Evolutionary conservation across 441 rosid genomes (phyloP).

Genomic region (Syzygium malaccense): DNA sequence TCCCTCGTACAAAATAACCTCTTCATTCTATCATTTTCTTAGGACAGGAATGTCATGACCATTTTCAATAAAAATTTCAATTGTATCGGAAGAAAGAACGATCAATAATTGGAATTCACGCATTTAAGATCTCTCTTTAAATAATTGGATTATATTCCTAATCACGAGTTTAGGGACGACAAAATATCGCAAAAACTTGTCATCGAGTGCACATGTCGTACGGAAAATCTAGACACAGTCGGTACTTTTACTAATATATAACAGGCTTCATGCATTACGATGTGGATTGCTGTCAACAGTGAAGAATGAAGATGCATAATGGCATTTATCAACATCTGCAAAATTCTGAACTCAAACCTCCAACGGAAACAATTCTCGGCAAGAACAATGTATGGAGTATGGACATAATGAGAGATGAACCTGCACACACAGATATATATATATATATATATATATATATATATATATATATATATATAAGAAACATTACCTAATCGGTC

Average conservation of each 20-base stretch:
- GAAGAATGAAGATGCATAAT: background rate
- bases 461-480: too few species aligned
- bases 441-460: too few species aligned
- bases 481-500: too few species aligned
- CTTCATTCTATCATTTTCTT: background rate
- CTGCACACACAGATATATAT: too few species aligned
- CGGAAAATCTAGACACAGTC: background rate
- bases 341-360: background rate
- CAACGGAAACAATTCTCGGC: background rate
- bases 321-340: background rate
- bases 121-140: background rate
- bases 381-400: background rate
- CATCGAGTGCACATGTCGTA: background rate
- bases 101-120: background rate
- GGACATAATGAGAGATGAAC: too few species aligned
- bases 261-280: background rate
- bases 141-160: background rate
- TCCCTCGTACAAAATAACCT: background rate
- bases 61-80: background rate
- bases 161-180: background rate
- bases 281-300: background rate
- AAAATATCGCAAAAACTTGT: background rate
- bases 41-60: background rate
- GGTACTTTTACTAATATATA: background rate
- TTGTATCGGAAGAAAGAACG: background rate